Evolutionary conservation across 2,329 filamentous ascomycete genomes (phyloP), one percentile per base, ranked within the genome.

Genomic region (Colletotrichum sp.): DNA sequence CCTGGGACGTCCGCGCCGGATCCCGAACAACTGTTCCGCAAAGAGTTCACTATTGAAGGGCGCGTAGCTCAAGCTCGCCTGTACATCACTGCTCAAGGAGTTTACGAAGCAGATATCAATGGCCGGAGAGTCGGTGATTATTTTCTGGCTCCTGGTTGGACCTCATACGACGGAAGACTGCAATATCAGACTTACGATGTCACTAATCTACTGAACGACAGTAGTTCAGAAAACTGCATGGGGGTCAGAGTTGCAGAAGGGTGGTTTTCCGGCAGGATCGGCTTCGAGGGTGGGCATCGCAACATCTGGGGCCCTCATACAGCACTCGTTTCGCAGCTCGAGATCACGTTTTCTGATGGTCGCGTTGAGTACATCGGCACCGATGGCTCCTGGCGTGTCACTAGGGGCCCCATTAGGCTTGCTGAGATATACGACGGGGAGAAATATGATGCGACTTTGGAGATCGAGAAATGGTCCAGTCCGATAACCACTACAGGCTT

Each of bases 171-270:
- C 0, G 81, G 87, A 63, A 84, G 90, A 1, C 85, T 88, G 18
- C 82, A 85, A 3, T 92, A 92, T 75, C 86, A 91, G 71, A 88
- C 87, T 0, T 90, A 88, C 72, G 88, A 92, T 75, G 87, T 92
- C 2, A 86, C 85, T 0, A 71, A 81, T 1, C 81, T 87, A 0
- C 68, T 91, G 1, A 78, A 79, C 5, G 55, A 75, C 5, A 26
- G 1, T 30, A 85, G 86, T 68, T 3, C 32, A 9, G 15, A 30
- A 0, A 82, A 81, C 69, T 81, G 80, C 0, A 80, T 90, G 43
- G 85, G 82, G 0, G 83, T 85, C 7, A 83, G 84, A 18, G 83
- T 90, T 43, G 88, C 83, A 5, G 86, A 87, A 77, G 87, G 87
- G 3, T 89, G 87, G 87, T 88, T 83, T 61, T 75, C 78, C 60